phyloP scores from a whole-genome alignment of 257 asterid species.

The Primulina tabacum region DNA sequence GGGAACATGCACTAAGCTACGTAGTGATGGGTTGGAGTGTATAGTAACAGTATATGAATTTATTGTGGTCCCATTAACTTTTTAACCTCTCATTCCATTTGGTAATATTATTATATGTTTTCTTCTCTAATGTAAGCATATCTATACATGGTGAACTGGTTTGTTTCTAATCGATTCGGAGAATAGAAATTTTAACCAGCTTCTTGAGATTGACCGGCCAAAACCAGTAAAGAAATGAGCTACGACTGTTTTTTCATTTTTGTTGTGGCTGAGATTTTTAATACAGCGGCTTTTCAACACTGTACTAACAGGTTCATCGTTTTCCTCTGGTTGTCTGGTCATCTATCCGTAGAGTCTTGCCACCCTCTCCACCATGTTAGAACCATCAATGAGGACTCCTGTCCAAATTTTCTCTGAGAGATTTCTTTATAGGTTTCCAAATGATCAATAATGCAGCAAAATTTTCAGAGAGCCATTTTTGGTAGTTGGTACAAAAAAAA shows the following conservation, averaged over 20 bases:
- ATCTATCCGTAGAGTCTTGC: background rate
- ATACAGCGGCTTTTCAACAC: background rate
- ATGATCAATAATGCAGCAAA: conserved; percentile 8
- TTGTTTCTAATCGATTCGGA: background rate
- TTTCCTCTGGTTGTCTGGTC: background rate
- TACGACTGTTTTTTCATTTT: background rate
- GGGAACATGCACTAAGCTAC: background rate
- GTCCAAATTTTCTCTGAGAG: background rate
- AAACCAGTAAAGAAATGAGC: background rate
- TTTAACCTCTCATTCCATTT: background rate
- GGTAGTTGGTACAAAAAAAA: background rate
- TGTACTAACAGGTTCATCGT: background rate
- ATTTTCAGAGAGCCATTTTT: background rate
- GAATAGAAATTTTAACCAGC: background rate
- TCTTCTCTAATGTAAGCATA: background rate
- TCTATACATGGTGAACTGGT: background rate
- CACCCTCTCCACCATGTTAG: background rate
- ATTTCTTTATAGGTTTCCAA: background rate
- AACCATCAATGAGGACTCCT: background rate
- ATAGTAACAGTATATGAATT: background rate
- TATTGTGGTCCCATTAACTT: background rate
- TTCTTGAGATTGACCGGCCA: background rate
- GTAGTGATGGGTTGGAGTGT: background rate
- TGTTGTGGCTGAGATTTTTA: background rate
- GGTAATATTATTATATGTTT: background rate